Conservation (phyloP, 805 yeast species). For the Zygosaccharomyces kombuchaensis region DNA sequence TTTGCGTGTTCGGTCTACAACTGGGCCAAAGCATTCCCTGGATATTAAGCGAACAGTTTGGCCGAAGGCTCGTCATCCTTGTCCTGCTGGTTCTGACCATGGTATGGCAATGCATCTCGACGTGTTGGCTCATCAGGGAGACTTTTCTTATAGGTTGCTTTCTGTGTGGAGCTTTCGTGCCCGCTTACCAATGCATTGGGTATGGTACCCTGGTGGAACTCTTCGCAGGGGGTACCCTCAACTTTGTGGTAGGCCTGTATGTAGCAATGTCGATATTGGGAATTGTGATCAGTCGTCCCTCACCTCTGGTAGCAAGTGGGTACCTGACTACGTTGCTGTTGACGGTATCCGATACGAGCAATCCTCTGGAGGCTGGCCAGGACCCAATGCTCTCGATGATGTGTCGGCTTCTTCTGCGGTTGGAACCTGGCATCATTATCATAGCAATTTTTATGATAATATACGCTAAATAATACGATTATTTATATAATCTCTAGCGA, state of each 20-base stretch:
- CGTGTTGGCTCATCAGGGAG: neutral
- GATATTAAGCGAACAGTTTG: neutral
- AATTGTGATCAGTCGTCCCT: neutral
- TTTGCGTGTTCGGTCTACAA: conserved; percentile 4
- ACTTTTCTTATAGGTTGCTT: conserved; percentile 1
- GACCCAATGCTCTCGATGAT: neutral
- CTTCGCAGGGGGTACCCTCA: neutral
- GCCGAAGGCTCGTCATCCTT: neutral
- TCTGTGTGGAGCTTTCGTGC: conserved; percentile 1
- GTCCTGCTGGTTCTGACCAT: neutral
- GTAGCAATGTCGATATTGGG: neutral
- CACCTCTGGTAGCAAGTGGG: neutral
- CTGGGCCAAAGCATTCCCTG: neutral
- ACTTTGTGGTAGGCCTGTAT: neutral
- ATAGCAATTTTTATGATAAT: neutral
- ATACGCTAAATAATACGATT: neutral
- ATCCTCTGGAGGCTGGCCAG: neutral
- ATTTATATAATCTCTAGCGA: no score
- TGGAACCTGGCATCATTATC: neutral
- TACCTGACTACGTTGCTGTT: neutral
- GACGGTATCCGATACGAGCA: neutral
- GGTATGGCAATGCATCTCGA: neutral
- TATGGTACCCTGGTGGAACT: neutral
- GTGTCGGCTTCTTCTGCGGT: neutral
- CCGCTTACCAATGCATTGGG: conserved; percentile 1